Base-by-base conservation (phyloP, 495 filamentous ascomycete genomes). In the Trichoderma reesei region DNA sequence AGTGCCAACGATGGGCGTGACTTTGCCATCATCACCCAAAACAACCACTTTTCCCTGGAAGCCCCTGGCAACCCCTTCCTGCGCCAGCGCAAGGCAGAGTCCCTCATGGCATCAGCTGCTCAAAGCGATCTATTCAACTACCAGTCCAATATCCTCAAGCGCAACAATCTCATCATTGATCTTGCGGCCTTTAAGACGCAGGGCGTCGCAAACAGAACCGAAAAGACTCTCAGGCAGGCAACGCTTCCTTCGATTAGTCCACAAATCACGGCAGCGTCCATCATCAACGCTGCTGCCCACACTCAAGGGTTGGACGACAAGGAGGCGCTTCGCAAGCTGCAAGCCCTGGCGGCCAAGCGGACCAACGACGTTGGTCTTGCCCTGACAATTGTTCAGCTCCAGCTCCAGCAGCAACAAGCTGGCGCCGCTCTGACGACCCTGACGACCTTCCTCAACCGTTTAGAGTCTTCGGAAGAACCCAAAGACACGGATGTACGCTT, bases 291-390 rank as follows among this genome's bases (percentile, higher is more conserved):
- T 13, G 92, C 92, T 31, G 92, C 90, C 20, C 80, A 86, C 62
- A 82, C 86, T 4, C 80, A 84, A 61, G 83, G 84, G 56, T 73
- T 83, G 68, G 83, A 81, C 6, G 87, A 85, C 48, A 85, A 87
- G 61, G 79, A 86, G 18, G 87, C 85, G 16, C 73, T 96, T n/a
- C 90, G 88, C 68, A 72, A 84, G 41, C 83, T 96, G 20, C 75
- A 91, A 1, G 83, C 88, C 0, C 71, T 93, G n/a, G 78, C 96
- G 10, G 87, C 90, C 66, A 84, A 84, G 63, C 80, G 89, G 31
- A 91, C 92, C 0, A 85, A 84, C 65, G 92, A 99, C 70, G 76
- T 97, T 37, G 95, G 94, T 8, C 79, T 98, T 3, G 78, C 90
- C 9, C 78, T 98, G 46, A 93, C 90, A 13, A 84, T 91, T 18